phyloP scores from a whole-genome alignment of 176 grass and related monocot genomes.

The Oryza meridionalis region DNA sequence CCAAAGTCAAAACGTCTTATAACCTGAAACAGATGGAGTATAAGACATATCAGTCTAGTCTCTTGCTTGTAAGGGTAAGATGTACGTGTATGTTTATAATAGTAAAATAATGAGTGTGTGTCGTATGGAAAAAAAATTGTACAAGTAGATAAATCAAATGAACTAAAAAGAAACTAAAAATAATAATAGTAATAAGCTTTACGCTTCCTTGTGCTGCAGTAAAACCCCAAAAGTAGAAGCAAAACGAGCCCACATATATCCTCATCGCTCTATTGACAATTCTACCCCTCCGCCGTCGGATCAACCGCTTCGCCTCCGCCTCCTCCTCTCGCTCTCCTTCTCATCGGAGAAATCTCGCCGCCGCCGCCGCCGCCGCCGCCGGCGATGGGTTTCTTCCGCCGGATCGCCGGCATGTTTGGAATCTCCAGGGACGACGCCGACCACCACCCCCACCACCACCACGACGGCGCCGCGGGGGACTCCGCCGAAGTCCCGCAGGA shows the following conservation, averaged over 20 bases:
- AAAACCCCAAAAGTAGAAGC: not conserved
- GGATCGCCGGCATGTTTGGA: slow-evolving; percentile 49
- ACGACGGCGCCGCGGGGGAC: not conserved
- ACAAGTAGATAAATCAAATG: no score
- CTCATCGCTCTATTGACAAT: slow-evolving; percentile 25
- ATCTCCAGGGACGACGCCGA: slow-evolving; percentile 54
- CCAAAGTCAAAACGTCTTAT: no score
- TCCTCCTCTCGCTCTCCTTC: not conserved
- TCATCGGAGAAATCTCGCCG: not conserved
- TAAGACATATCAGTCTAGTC: no score
- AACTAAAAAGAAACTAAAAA: no score
- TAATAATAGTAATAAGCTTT: no score
- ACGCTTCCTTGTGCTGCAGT: not conserved
- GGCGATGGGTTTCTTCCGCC: slow-evolving; percentile 50
- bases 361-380: slow-evolving; percentile 15
- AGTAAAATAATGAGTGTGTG: no score
- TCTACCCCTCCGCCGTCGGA: slow-evolving; percentile 30
- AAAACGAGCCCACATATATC: not conserved
- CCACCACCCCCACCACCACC: slow-evolving; percentile 10
- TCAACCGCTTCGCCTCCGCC: not conserved
- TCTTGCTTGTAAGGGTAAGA: no score
- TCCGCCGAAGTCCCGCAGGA: slow-evolving; percentile 35
- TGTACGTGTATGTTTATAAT: no score
- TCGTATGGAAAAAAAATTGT: no score
- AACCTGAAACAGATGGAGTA: no score